These are phyloP conservation scores for Farysia itapuensis DNA, from an alignment of 1,284 basidiomycete species.

Conservation along the genomic window DNA sequence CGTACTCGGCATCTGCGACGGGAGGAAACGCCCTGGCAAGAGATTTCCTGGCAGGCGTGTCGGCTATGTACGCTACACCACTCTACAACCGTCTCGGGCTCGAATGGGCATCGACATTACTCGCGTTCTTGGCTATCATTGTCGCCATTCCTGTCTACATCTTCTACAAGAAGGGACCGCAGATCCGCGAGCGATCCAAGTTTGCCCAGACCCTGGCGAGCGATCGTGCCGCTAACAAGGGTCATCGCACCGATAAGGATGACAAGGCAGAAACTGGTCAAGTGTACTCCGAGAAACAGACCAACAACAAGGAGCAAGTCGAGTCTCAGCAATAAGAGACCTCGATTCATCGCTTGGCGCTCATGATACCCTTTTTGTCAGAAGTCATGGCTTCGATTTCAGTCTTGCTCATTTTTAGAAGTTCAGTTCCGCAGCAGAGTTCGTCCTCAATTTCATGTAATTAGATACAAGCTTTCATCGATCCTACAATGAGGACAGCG, in stretches of 20 bases:
- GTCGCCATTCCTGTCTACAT: conserved; percentile 62
- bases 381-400: no score
- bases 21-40: conserved; percentile 57
- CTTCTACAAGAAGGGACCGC: conserved; percentile 61
- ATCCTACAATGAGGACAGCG: no score
- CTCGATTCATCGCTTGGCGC: no score
- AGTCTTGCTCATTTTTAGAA: no score
- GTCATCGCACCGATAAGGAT: conserved; percentile 16
- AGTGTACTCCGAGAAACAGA: conserved; percentile 5
- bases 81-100: conserved; percentile 57
- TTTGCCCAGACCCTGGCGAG: conserved; percentile 60
- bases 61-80: conserved; percentile 61
- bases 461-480: no score
- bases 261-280: conserved; percentile 15
- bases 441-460: no score
- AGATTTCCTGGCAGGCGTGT: conserved; percentile 61
- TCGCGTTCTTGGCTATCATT: conserved; percentile 60
- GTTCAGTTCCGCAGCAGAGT: no score
- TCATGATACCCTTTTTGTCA: no score
- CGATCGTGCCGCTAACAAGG: conserved; percentile 54
- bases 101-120: conserved; percentile 61
- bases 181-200: conserved; percentile 59
- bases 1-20: conserved; percentile 61
- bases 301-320: conserved; percentile 1
- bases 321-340: background rate